These are phyloP conservation scores for Dactylellina haptotyla DNA, from an alignment of 2,329 filamentous ascomycete species.

Conservation along the genomic window DNA sequence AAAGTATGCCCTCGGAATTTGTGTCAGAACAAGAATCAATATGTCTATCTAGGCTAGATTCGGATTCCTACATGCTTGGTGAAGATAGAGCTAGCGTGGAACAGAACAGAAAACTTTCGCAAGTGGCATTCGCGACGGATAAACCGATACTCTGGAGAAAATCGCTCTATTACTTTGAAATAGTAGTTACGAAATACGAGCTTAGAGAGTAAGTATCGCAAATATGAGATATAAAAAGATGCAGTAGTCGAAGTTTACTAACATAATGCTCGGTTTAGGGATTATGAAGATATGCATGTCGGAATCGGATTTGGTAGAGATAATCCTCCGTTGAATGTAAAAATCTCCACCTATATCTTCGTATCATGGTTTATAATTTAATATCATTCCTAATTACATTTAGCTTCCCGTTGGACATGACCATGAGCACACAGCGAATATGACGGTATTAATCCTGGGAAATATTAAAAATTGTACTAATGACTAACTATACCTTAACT, in stretches of 20 bases:
- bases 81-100: background rate
- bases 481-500: too few species aligned
- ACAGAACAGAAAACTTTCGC: background rate
- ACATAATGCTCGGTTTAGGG: too few species aligned
- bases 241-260: too few species aligned
- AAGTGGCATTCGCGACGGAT: background rate
- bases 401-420: too few species aligned
- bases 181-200: background rate
- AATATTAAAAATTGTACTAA: too few species aligned
- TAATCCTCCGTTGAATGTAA: background rate
- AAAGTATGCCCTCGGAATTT: background rate
- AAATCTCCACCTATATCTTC: background rate
- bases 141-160: background rate
- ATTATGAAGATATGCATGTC: background rate
- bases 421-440: too few species aligned
- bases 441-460: too few species aligned
- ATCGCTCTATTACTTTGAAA: background rate
- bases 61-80: background rate
- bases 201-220: background rate
- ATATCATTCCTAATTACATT: too few species aligned
- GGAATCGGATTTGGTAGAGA: background rate
- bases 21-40: background rate
- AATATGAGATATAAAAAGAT: too few species aligned
- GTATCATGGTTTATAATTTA: background rate
- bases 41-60: background rate